phyloP scores from a whole-genome alignment of 2,329 filamentous ascomycete species.

The Mariannaea sp. region DNA sequence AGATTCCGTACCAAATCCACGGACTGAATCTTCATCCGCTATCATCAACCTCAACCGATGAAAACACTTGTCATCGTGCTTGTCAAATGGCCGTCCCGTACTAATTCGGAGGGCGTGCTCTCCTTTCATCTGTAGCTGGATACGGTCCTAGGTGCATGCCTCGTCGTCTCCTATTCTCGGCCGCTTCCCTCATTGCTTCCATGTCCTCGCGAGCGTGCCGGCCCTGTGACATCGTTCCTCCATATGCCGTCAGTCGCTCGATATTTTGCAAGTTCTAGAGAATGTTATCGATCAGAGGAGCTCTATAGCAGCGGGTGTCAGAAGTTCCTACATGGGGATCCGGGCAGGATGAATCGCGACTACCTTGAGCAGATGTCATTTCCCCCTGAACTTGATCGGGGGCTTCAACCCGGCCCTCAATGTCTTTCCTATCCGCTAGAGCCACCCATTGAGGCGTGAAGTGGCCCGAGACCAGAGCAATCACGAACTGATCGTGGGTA shows the following conservation, averaged over 20 bases:
- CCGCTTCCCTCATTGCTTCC: slow-evolving; percentile 42
- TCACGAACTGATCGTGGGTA: slow-evolving; percentile 39
- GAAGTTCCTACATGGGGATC: slow-evolving; percentile 43
- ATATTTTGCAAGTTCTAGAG: slow-evolving; percentile 43
- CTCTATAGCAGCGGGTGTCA: neutral
- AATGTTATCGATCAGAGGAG: slow-evolving; percentile 16
- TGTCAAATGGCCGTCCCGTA: too few relatives aligned
- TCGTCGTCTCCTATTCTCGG: slow-evolving; percentile 37
- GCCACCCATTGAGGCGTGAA: slow-evolving; percentile 39
- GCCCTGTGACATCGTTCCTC: slow-evolving; percentile 12
- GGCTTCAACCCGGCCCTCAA: slow-evolving; percentile 35
- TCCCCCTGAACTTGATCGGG: slow-evolving; percentile 35
- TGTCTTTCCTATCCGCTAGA: slow-evolving; percentile 29
- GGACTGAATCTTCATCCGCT: neutral
- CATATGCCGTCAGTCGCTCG: slow-evolving; percentile 26
- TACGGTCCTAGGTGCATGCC: slow-evolving; percentile 35
- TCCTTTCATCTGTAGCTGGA: slow-evolving; percentile 39
- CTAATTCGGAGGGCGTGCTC: slow-evolving; percentile 18
- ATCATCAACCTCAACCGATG: neutral
- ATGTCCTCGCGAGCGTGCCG: slow-evolving; percentile 37
- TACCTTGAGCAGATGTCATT: slow-evolving; percentile 35
- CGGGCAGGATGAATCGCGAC: slow-evolving; percentile 23
- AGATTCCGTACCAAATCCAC: neutral
- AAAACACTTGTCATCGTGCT: too few relatives aligned
- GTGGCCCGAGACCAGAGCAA: slow-evolving; percentile 36